These are phyloP conservation scores for Saccharomycopsis capsularis DNA, from an alignment of 805 yeast species.

Conservation along the genomic window DNA sequence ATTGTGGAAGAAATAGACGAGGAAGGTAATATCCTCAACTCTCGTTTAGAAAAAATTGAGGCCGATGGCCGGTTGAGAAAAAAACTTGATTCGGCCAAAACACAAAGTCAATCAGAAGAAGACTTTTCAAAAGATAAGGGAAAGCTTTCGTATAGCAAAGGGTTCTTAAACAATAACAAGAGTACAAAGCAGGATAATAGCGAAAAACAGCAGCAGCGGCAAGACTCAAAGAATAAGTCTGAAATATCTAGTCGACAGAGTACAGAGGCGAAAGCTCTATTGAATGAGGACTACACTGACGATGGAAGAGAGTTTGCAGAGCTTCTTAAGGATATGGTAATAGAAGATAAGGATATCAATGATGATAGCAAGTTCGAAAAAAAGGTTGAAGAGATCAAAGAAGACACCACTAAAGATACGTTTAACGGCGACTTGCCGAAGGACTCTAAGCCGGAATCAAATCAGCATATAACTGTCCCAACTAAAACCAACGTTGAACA, in stretches of 20 bases:
- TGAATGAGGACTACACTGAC: background rate
- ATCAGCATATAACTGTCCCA: background rate
- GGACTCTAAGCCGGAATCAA: background rate
- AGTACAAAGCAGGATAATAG: no score
- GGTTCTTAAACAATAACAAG: conserved; percentile 17
- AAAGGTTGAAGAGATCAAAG: background rate
- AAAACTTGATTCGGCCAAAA: background rate
- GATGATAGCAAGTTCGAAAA: background rate
- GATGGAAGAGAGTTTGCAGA: background rate
- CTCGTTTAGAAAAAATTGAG: conserved; percentile 11
- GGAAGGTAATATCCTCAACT: conserved; percentile 18
- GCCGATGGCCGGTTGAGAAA: background rate
- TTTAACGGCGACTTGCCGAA: background rate
- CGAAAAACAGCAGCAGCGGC: background rate
- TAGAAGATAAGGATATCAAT: background rate
- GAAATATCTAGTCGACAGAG: background rate
- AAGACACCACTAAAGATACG: background rate
- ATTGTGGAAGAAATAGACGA: conserved; percentile 20
- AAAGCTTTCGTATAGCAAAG: conserved; percentile 15
- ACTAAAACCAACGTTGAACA: background rate
- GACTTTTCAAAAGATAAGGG: conserved; percentile 1
- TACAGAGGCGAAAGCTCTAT: background rate
- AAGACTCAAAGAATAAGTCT: background rate
- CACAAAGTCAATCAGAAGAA: background rate
- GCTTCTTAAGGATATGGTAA: background rate